Conservation (phyloP, 768 basidiomycete genomes). For the Boletus sp. region DNA sequence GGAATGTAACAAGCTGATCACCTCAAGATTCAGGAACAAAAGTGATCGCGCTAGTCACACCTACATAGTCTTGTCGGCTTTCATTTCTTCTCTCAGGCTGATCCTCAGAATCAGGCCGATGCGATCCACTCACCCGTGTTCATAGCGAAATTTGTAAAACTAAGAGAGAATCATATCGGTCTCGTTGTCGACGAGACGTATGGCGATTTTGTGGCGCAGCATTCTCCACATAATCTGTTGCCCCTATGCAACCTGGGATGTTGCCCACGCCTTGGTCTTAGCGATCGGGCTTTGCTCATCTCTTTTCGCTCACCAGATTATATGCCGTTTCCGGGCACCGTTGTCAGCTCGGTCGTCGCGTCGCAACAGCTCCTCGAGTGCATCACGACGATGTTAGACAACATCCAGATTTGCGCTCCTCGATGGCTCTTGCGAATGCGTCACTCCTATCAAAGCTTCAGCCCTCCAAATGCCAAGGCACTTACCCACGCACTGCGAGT, state of each 20-base stretch:
- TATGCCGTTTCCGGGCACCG: slow-evolving; percentile 83
- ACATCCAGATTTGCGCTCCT: slow-evolving; percentile 78
- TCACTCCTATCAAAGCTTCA: slow-evolving; percentile 49
- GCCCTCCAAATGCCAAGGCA: slow-evolving; percentile 51
- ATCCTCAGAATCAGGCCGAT: slow-evolving; percentile 50
- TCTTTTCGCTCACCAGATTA: slow-evolving; percentile 82
- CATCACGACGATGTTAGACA: slow-evolving; percentile 66
- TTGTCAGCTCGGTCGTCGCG: slow-evolving; percentile 68
- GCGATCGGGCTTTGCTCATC: slow-evolving; percentile 60
- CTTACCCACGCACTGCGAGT: slow-evolving; percentile 46
- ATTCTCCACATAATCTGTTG: slow-evolving; percentile 59
- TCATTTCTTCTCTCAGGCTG: background rate
- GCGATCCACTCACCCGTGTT: slow-evolving; percentile 59
- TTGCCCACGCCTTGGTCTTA: slow-evolving; percentile 39
- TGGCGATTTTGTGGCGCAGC: slow-evolving; percentile 63
- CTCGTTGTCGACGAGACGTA: slow-evolving; percentile 89
- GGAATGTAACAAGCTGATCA: slow-evolving; percentile 51
- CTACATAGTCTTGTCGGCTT: slow-evolving; percentile 69
- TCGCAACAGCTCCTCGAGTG: slow-evolving; percentile 50
- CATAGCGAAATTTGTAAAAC: slow-evolving; percentile 54
- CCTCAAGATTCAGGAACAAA: slow-evolving; percentile 52
- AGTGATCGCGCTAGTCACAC: slow-evolving; percentile 69
- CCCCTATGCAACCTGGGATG: slow-evolving; percentile 10
- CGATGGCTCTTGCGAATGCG: slow-evolving; percentile 56
- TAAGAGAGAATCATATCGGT: slow-evolving; percentile 57